phyloP scores from a whole-genome alignment of 1,284 basidiomycete genomes.

The Trametes sp. region DNA sequence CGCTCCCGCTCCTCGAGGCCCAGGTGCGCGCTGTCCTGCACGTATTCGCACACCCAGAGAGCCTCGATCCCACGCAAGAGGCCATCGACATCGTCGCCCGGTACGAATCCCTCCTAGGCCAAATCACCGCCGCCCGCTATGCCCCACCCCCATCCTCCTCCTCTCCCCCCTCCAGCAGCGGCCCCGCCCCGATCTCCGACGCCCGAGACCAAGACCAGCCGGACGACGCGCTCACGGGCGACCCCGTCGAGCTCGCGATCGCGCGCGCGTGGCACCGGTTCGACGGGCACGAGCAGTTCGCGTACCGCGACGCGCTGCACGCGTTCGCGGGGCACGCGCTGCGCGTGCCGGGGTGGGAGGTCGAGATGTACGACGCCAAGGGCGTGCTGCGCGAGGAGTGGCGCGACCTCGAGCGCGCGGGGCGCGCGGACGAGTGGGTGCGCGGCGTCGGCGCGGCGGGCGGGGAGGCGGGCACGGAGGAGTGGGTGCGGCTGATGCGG shows the following conservation, averaged over 20 bases:
- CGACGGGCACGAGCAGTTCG: conserved; percentile 61
- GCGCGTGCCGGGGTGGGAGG: conserved; percentile 61
- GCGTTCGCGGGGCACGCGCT: conserved; percentile 49
- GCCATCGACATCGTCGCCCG: conserved; percentile 55
- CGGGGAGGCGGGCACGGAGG: conserved; percentile 50
- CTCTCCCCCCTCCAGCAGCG: background rate
- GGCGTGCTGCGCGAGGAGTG: conserved; percentile 59
- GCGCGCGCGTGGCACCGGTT: conserved; percentile 65
- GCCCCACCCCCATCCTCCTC: no score
- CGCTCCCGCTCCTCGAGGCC: conserved; percentile 72
- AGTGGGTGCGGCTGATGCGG: conserved; percentile 70
- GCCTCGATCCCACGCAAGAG: conserved; percentile 58
- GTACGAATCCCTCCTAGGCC: conserved; percentile 49
- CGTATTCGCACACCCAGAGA: conserved; percentile 57
- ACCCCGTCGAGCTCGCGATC: conserved; percentile 43
- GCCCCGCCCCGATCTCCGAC: background rate
- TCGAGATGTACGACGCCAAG: conserved; percentile 62
- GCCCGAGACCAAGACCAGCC: conserved; percentile 35
- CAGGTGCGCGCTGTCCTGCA: conserved; percentile 67
- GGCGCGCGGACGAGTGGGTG: conserved; percentile 66
- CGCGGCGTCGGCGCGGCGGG: conserved; percentile 61
- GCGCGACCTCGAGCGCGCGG: conserved; percentile 61
- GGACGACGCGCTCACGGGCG: conserved; percentile 12
- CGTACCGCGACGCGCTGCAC: conserved; percentile 69
- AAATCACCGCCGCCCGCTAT: background rate